Evolutionary conservation across 2,329 filamentous ascomycete genomes (phyloP), one percentile per base, ranked within the genome.

Genomic region (Fusarium anthophilum): DNA sequence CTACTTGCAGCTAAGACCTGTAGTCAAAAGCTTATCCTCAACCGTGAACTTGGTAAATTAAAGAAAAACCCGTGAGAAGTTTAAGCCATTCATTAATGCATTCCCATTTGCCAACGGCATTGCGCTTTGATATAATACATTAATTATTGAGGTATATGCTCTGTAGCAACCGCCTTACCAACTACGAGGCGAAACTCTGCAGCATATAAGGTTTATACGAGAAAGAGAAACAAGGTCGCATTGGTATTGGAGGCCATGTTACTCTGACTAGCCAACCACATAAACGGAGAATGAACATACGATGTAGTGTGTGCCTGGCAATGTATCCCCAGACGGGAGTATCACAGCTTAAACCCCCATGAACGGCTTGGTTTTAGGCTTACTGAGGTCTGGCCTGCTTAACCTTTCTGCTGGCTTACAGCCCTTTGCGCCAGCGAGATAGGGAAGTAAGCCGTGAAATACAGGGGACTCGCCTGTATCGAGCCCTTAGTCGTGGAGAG

Each of bases 81-180:
- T 6, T 9, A 2, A 5, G 3, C 3, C 17, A 3, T 4, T 6
- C 5, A 9, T 26, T 9, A 22, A 8, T 12, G 2, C 6, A 6
- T 54, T 38, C 6, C 2, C 1, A 13, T 17, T 7, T 4, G 3
- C 5, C 0, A 32, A 13, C 3, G 0, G 5, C 7, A 13, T 50
- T 13, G 5, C 8, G 11, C 7, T n/a, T 50, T 2, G 6, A 9
- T 12, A n/a, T 0, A 26, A 18, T 35, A 15, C 1, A 4, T 35
- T 8, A 8, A 3, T 14, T 32, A 8, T 35, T 15, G 3, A 15
- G 32, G 7, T 35, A 3, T 35, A 35, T 35, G 3, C 7, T 12
- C 9, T 7, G 2, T 18, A n/a, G 28, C 22, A 32, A 50, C 15
- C 7, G 28, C 7, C 32, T 7, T 13, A 5, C 7, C 7, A 9